phyloP scores from a whole-genome alignment of 2,329 filamentous ascomycete species.

The Cucurbitaria berberidis region DNA sequence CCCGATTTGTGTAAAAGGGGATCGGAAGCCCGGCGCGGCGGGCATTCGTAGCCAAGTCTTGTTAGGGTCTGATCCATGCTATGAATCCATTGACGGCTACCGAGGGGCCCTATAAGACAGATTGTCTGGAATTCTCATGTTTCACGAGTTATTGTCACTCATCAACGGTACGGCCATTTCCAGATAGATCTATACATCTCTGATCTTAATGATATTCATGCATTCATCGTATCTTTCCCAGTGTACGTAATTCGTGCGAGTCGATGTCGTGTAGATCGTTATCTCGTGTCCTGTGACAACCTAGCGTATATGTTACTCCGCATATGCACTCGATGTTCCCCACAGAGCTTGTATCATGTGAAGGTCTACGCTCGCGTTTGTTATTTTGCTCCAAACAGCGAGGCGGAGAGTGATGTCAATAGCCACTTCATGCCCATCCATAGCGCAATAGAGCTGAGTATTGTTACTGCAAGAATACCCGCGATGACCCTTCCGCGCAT shows the following conservation, averaged over 20 bases:
- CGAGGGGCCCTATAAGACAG: too few relatives aligned
- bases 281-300: neutral
- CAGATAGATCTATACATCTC: too few relatives aligned
- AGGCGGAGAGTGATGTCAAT: neutral
- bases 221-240: too few relatives aligned
- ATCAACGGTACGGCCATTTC: too few relatives aligned
- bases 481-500: slow-evolving; percentile 63
- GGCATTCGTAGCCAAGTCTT: too few relatives aligned
- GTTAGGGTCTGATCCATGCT: too few relatives aligned
- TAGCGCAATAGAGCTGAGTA: slow-evolving; percentile 19
- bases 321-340: neutral
- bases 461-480: slow-evolving; percentile 50
- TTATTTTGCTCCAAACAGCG: neutral
- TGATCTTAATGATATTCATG: too few relatives aligned
- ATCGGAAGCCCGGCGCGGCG: too few relatives aligned
- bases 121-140: too few relatives aligned
- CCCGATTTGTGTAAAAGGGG: neutral
- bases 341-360: neutral
- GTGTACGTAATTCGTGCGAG: too few relatives aligned
- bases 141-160: too few relatives aligned
- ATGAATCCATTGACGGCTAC: too few relatives aligned
- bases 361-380: neutral
- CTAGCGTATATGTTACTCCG: neutral
- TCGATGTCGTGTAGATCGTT: neutral
- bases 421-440: slow-evolving; percentile 34